phyloP scores from a whole-genome alignment of 139 green algal species.

The Chlorella sorokiniana region DNA sequence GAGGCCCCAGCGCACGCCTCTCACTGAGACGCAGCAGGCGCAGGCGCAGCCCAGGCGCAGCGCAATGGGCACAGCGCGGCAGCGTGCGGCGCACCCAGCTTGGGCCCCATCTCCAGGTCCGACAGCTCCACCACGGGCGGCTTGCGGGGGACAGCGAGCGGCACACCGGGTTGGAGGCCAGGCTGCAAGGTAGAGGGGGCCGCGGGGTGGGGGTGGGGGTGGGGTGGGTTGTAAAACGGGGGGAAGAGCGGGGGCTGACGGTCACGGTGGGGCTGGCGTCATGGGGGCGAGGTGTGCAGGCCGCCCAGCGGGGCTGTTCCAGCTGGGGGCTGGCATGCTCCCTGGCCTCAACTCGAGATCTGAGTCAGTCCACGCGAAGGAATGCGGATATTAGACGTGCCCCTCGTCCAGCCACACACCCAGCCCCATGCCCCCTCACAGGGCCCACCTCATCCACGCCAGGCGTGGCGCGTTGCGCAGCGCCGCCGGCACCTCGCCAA shows the following conservation, averaged over 20 bases:
- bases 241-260: no score
- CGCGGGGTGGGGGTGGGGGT: background rate
- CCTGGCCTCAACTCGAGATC: no score
- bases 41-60: no score
- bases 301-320: no score
- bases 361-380: no score
- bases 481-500: slow-evolving; percentile 53
- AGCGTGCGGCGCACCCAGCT: slow-evolving; percentile 53
- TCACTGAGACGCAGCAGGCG: background rate
- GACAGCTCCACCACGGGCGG: slow-evolving; percentile 30
- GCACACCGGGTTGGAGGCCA: slow-evolving; percentile 74
- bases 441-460: slow-evolving; percentile 64
- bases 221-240: no score
- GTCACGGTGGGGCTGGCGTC: no score
- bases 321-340: no score
- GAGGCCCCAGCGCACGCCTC: background rate
- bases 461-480: slow-evolving; percentile 52
- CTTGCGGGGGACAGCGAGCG: slow-evolving; percentile 8
- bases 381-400: background rate
- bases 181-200: slow-evolving; percentile 20
- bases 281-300: no score
- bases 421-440: background rate
- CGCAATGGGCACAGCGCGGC: background rate
- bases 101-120: slow-evolving; percentile 57
- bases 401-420: background rate